Percentiles rank a stretch among this genome's conserved stretches.
Evolutionary conservation across 768 basidiomycete genomes (phyloP).

Genomic region (Suillus bovinus): DNA sequence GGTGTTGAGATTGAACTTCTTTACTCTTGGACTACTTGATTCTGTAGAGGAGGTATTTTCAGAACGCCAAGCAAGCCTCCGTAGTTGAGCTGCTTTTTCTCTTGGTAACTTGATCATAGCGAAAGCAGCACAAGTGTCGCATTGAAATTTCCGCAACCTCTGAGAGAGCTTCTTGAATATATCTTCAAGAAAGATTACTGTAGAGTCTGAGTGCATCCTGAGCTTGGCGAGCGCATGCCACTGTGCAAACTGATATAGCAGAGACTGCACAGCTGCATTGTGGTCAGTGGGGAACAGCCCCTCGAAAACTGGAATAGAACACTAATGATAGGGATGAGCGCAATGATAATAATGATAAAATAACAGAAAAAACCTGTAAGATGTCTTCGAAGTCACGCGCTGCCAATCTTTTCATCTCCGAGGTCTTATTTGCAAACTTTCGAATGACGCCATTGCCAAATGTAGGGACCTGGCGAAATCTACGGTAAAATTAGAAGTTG

Average conservation of each 20-base stretch:
- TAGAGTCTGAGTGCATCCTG: slow-evolving; percentile 28
- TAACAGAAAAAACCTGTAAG: no score
- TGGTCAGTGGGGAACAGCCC: slow-evolving; percentile 31
- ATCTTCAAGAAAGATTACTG: slow-evolving; percentile 18
- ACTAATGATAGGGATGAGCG: slow-evolving; percentile 19
- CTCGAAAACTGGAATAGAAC: slow-evolving; percentile 37
- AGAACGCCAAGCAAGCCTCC: slow-evolving; percentile 10
- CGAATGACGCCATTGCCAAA: no score
- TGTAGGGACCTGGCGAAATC: no score
- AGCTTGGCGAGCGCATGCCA: neutral
- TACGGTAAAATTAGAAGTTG: neutral
- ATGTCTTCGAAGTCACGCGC: no score
- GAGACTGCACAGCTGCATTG: slow-evolving; percentile 19
- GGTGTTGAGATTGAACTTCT: no score
- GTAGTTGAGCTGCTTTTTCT: slow-evolving; percentile 28
- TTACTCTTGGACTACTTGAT: no score
- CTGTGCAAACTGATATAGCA: slow-evolving; percentile 26
- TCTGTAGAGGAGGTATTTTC: slow-evolving; percentile 18
- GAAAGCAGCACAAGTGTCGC: slow-evolving; percentile 22
- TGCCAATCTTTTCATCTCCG: no score
- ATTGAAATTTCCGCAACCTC: slow-evolving; percentile 30
- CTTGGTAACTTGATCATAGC: slow-evolving; percentile 29
- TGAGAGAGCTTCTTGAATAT: slow-evolving; percentile 19
- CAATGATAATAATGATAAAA: no score
- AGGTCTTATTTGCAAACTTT: neutral